Evolutionary conservation across 139 green algal genomes (phyloP).

Genomic region (Tetraselmis chui): DNA sequence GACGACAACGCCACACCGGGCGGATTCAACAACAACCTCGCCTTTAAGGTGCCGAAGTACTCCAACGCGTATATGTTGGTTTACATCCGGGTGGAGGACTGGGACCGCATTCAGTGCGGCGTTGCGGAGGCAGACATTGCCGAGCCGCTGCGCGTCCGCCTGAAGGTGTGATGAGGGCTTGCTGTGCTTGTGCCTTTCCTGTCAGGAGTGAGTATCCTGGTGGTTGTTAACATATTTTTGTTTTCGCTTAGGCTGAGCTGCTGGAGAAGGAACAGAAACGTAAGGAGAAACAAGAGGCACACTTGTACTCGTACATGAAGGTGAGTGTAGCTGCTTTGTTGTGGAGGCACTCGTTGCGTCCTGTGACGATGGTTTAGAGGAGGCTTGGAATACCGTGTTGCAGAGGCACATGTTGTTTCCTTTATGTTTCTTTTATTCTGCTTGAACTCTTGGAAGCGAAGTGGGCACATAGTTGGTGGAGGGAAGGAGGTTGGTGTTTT

Average conservation of each 20-base stretch:
- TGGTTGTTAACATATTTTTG: slow-evolving; percentile 1
- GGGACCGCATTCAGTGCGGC: slow-evolving; percentile 72
- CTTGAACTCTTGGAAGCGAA: too few species aligned
- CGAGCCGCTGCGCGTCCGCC: slow-evolving; percentile 60
- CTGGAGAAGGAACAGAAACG: slow-evolving; percentile 52
- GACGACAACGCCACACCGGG: slow-evolving; percentile 13
- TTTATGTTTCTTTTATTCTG: too few species aligned
- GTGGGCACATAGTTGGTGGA: too few species aligned
- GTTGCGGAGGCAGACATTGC: slow-evolving; percentile 72
- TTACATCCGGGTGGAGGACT: slow-evolving; percentile 85
- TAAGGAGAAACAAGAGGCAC: slow-evolving; percentile 79
- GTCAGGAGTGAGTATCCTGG: too few species aligned
- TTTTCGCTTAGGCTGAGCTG: slow-evolving; percentile 49
- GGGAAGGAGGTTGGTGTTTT: too few species aligned
- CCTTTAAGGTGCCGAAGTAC: slow-evolving; percentile 49
- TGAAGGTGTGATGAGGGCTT: slow-evolving; percentile 45
- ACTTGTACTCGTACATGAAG: slow-evolving; percentile 85
- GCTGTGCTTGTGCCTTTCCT: too few species aligned
- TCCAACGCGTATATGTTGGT: slow-evolving; percentile 99
- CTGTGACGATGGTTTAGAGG: background rate
- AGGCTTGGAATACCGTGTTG: too few species aligned
- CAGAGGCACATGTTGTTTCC: too few species aligned
- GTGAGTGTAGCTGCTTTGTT: slow-evolving; percentile 4
- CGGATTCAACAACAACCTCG: slow-evolving; percentile 34
- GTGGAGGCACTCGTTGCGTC: background rate